A percentile compares a stretch with the other conserved stretches of the same genome.
Evolutionary conservation across 225 moss, liverwort and hornwort genomes (phyloP).

Genomic region (Straminergon stramineum): DNA sequence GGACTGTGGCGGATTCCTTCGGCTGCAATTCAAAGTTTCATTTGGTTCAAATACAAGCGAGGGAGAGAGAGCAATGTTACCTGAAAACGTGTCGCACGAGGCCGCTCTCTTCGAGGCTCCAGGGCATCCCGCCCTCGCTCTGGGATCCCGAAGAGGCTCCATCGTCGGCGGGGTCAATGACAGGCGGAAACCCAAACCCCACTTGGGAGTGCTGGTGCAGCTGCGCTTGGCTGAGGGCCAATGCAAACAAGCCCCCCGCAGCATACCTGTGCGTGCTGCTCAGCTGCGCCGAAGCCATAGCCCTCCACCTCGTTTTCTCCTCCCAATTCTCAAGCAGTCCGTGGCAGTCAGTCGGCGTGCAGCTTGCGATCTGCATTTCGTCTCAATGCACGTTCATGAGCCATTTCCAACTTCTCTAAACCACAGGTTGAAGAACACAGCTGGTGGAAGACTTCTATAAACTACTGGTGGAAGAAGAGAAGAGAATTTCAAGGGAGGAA

Average conservation of each 20-base stretch:
- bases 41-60: neutral
- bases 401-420: neutral
- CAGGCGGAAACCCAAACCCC: constrained; percentile 41
- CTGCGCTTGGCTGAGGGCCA: constrained; percentile 72
- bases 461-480: neutral
- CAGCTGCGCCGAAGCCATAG: constrained; percentile 57
- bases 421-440: neutral
- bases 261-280: constrained; percentile 77
- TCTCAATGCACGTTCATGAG: neutral
- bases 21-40: neutral
- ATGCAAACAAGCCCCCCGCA: constrained; percentile 56
- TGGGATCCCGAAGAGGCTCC: neutral
- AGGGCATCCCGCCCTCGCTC: constrained; percentile 17
- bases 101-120: constrained; percentile 60
- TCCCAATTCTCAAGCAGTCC: neutral
- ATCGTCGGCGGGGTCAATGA: constrained; percentile 8
- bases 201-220: constrained; percentile 41
- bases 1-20: neutral
- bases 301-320: neutral
- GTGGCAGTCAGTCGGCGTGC: neutral
- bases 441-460: neutral
- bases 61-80: neutral
- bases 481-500: neutral
- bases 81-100: constrained; percentile 29
- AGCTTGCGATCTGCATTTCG: neutral